phyloP scores from a whole-genome alignment of 345 rosid species.

The Zanthoxylum bungeanum region DNA sequence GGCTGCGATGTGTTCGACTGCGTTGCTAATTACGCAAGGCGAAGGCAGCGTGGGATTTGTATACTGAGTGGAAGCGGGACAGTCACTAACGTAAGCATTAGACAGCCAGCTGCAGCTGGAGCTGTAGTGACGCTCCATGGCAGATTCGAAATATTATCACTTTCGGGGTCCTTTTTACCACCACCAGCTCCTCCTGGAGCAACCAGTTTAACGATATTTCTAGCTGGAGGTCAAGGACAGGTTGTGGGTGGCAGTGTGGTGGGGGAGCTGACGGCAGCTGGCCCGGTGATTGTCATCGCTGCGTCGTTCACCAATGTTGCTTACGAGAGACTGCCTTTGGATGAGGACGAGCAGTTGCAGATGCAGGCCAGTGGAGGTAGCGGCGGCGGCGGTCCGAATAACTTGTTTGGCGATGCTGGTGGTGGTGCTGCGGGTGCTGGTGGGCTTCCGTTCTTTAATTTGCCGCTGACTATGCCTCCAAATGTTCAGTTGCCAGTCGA shows the following conservation, averaged over 20 bases:
- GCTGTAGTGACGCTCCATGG: slow-evolving; percentile 79
- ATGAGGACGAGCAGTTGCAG: slow-evolving; percentile 78
- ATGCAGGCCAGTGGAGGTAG: slow-evolving; percentile 49
- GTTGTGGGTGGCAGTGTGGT: slow-evolving; percentile 94
- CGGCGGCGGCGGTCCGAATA: slow-evolving; percentile 32
- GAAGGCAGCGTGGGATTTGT: slow-evolving; percentile 91
- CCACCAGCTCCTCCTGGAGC: slow-evolving; percentile 98
- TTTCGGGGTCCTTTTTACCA: slow-evolving; percentile 87
- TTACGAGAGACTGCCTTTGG: slow-evolving; percentile 87
- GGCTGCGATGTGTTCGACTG: slow-evolving; percentile 91
- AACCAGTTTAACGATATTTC: slow-evolving; percentile 76
- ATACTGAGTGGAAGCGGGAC: slow-evolving; percentile 84
- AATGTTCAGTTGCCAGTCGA: slow-evolving; percentile 74
- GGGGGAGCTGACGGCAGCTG: slow-evolving; percentile 88
- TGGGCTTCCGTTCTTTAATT: slow-evolving; percentile 84
- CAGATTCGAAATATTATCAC: slow-evolving; percentile 87
- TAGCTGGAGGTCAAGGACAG: slow-evolving; percentile 92
- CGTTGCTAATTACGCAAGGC: slow-evolving; percentile 79
- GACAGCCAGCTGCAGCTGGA: slow-evolving; percentile 87
- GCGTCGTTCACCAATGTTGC: slow-evolving; percentile 93
- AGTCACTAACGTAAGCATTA: slow-evolving; percentile 81
- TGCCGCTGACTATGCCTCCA: slow-evolving; percentile 73
- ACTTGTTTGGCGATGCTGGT: slow-evolving; percentile 42
- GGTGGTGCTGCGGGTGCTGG: slow-evolving; percentile 37
- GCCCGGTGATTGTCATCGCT: slow-evolving; percentile 90